These are phyloP conservation scores for Ogataea methylovora DNA, from an alignment of 805 yeast species.

Conservation along the genomic window DNA sequence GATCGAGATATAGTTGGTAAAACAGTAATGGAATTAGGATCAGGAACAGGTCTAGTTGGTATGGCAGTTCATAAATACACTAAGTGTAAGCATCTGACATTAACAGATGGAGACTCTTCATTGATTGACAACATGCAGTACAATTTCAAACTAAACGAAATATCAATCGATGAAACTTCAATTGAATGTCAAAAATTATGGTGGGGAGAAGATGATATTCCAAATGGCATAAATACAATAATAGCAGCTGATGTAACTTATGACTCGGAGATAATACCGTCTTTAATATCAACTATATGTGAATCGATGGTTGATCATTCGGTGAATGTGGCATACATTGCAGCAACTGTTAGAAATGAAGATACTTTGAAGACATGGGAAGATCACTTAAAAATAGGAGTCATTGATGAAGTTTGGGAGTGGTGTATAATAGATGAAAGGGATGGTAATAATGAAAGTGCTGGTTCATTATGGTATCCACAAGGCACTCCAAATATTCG, in stretches of 20 bases:
- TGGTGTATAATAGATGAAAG: constrained; percentile 15
- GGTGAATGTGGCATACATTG: constrained; percentile 31
- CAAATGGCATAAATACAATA: constrained; percentile 38
- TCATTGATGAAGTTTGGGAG: constrained; percentile 15
- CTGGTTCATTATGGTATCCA: constrained; percentile 13
- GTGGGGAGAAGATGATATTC: constrained; percentile 49
- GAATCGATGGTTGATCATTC: constrained; percentile 25
- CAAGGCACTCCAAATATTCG: constrained; percentile 16
- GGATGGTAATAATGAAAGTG: neutral
- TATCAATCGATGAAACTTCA: constrained; percentile 1
- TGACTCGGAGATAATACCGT: constrained; percentile 54
- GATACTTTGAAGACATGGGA: constrained; percentile 41
- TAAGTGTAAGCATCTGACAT: constrained; percentile 20
- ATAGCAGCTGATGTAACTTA: constrained; percentile 88
- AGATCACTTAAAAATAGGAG: constrained; percentile 21
- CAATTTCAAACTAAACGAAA: constrained; percentile 40
- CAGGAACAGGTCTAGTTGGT: constrained; percentile 85
- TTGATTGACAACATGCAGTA: constrained; percentile 39
- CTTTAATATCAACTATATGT: constrained; percentile 42
- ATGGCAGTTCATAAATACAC: constrained; percentile 30
- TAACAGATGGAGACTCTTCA: constrained; percentile 65
- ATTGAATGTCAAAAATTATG: constrained; percentile 36
- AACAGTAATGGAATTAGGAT: constrained; percentile 65
- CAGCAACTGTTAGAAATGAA: constrained; percentile 71
- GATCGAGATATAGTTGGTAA: constrained; percentile 3